Base-by-base conservation (phyloP, 2,329 filamentous ascomycete genomes). In the Neonectria coccinea region DNA sequence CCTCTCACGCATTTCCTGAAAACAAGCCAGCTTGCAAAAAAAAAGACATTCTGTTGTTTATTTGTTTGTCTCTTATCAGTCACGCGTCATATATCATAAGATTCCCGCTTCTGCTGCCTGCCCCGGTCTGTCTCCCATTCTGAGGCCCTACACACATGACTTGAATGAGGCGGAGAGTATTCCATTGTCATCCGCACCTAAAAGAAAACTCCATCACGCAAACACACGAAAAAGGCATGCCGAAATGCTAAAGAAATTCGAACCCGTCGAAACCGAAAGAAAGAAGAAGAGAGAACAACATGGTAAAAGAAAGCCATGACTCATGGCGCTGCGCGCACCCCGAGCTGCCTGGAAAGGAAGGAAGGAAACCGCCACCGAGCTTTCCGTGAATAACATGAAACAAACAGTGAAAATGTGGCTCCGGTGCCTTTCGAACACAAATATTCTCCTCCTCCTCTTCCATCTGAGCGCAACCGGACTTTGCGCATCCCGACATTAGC, bases 341-440 rank as follows among this genome's bases (percentile, higher is more conserved):
- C 48, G n/a, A 51, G 22, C 29, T 51, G 48, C 48, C 48, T 51
- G 48, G 45, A 14, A 29, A 22, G 39, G 39, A 42, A 42, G 39
- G 48, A 33, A 22, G 27, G 29, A 51, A 51, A 18, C 29, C 29
- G 48, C 27, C 48, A 51, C 48, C 48, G 29, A 8, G 29, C 27
- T n/a, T 31, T 50, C 27, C 27, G 29, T 18, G 29, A 33, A 29
- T 51, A 51, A 51, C 27, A 7, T 18, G 27, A 33, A 29, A 33
- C n/a, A 33, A 31, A 33, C 9, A 20, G 39, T 42, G 10, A 42
- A 51, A 50, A 33, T 8, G 3, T 10, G 29, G 11, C 27, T n/a
- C 29, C 9, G 9, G 18, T 33, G n/a, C 29, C 29, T 14, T 8
- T 33, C 29, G 7, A 51, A 50, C 39, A 51, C 4, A 27, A 18